These are phyloP conservation scores for Amaranthus palmeri DNA, from an alignment of 148 eudicot genomes.

Conservation along the genomic window DNA sequence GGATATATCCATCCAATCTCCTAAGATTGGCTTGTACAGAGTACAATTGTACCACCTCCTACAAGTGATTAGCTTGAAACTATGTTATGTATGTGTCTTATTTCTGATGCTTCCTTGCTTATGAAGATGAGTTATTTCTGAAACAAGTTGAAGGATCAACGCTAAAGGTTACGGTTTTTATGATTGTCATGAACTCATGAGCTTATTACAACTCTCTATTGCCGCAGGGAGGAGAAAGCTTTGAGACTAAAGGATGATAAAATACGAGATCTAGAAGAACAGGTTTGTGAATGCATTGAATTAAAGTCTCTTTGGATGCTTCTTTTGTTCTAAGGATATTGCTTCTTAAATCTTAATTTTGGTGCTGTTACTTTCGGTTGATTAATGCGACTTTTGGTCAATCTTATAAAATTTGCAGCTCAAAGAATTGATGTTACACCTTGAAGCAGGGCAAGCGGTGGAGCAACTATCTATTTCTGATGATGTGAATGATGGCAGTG, in stretches of 20 bases:
- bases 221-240: constrained; percentile 61
- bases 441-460: constrained; percentile 39
- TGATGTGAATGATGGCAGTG: constrained; percentile 29
- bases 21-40: not conserved
- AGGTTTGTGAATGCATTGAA: constrained; percentile 38
- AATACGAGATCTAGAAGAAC: constrained; percentile 66
- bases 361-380: not conserved
- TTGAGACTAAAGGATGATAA: constrained; percentile 48
- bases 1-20: not conserved
- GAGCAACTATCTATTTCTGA: constrained; percentile 31
- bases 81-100: not conserved
- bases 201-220: not conserved
- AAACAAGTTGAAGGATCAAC: not conserved
- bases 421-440: constrained; percentile 40
- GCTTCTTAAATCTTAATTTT: not conserved
- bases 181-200: not conserved
- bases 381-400: not conserved
- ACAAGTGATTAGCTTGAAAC: not conserved
- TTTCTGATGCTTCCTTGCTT: not conserved
- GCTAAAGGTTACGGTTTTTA: not conserved
- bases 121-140: not conserved
- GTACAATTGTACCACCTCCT: not conserved
- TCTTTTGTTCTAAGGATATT: not conserved
- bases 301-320: not conserved
- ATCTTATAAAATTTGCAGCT: constrained; percentile 33